phyloP scores from a whole-genome alignment of 1,284 basidiomycete species.

The Tilletia caries region DNA sequence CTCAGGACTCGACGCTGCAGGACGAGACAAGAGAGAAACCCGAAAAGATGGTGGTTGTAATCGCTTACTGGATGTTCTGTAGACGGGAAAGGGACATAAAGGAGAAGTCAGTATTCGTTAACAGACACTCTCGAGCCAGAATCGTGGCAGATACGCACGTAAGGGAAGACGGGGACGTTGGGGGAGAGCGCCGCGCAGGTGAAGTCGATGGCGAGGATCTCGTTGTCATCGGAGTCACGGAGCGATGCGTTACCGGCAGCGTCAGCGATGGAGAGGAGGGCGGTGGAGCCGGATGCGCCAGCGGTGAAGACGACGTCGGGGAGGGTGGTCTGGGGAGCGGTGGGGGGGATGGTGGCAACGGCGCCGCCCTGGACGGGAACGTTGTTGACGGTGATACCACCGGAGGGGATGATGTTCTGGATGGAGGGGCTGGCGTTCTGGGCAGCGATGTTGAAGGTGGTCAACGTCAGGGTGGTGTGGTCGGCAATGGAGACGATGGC shows the following conservation, averaged over 20 bases:
- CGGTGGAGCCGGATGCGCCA: neutral
- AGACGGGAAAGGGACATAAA: no score
- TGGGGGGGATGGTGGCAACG: neutral
- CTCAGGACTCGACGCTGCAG: no score
- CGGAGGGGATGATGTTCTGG: neutral
- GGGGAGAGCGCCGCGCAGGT: conserved; percentile 2
- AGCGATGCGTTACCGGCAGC: neutral
- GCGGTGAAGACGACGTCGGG: conserved; percentile 13
- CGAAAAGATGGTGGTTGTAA: no score
- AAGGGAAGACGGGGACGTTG: neutral
- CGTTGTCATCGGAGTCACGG: conserved; percentile 8
- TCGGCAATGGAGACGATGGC: neutral
- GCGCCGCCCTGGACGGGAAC: conserved; percentile 1
- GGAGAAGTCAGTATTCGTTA: no score
- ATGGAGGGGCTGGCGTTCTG: neutral
- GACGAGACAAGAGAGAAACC: no score
- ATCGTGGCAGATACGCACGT: no score
- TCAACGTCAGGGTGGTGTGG: neutral
- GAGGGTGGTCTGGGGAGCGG: neutral
- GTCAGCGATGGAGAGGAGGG: conserved; percentile 5
- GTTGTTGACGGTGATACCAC: neutral
- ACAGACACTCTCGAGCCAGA: no score
- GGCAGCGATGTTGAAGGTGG: neutral
- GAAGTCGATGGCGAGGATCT: conserved; percentile 12
- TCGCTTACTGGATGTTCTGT: no score